Evolutionary conservation across 2,329 filamentous ascomycete genomes (phyloP).

Genomic region (Aspergillus fructus): DNA sequence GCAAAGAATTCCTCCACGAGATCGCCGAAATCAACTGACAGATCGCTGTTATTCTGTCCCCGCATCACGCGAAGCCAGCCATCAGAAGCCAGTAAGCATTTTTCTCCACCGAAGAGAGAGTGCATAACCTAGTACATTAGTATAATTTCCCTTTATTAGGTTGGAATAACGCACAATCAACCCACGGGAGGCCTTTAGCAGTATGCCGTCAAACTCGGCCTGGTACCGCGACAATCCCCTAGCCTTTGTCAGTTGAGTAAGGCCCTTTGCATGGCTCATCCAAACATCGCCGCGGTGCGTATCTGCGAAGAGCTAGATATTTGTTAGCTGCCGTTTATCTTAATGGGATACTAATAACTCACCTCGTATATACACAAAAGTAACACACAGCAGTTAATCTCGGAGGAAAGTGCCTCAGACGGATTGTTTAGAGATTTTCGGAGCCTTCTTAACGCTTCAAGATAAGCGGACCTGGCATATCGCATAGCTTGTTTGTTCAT

Average conservation of each 20-base stretch:
- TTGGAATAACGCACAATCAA: constrained; percentile 23
- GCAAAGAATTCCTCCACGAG: constrained; percentile 28
- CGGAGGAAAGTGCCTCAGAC: constrained; percentile 23
- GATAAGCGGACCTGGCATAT: constrained; percentile 26
- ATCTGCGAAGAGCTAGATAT: constrained; percentile 26
- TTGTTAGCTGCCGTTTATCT: constrained; percentile 3
- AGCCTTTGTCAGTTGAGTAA: constrained; percentile 25
- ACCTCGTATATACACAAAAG: constrained; percentile 33
- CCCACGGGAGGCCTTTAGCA: constrained; percentile 28
- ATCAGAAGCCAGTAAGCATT: constrained; percentile 25
- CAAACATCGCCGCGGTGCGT: constrained; percentile 24
- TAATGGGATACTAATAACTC: neutral
- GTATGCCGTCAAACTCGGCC: constrained; percentile 21
- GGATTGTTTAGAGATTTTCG: constrained; percentile 20
- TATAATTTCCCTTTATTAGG: neutral
- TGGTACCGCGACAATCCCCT: constrained; percentile 24
- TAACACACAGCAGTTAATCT: constrained; percentile 30
- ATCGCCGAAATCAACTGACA: constrained; percentile 17
- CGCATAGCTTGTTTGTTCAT: constrained; percentile 21
- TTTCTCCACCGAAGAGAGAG: constrained; percentile 28
- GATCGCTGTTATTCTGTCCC: constrained; percentile 17
- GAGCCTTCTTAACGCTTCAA: constrained; percentile 24
- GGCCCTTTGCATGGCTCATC: constrained; percentile 31
- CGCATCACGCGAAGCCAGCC: constrained; percentile 29
- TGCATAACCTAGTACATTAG: constrained; percentile 28